Evolutionary conservation across 257 asterid species (phyloP).

Genomic region (Euphrasia confusa): DNA sequence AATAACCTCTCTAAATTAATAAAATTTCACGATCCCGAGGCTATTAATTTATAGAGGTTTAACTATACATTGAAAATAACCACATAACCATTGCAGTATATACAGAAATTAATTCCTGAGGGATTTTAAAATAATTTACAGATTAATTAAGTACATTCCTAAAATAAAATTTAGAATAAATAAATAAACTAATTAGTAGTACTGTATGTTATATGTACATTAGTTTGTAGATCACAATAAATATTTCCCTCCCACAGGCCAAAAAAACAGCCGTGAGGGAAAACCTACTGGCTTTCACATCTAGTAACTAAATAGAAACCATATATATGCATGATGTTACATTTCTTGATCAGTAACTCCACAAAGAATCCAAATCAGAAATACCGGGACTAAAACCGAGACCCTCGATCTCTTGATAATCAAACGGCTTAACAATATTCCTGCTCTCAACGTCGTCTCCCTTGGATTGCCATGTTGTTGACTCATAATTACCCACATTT

Average conservation of each 20-base stretch:
- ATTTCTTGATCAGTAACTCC: conserved; percentile 29
- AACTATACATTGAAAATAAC: too few relatives aligned
- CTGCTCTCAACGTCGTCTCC: conserved; percentile 20
- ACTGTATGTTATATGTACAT: neutral
- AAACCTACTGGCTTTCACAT: neutral
- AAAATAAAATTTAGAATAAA: too few relatives aligned
- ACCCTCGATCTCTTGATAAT: conserved; percentile 40
- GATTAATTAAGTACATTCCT: too few relatives aligned
- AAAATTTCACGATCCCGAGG: too few relatives aligned
- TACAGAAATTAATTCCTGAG: too few relatives aligned
- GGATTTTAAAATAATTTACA: too few relatives aligned
- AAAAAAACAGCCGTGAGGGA: conserved; percentile 23
- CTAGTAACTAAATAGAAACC: neutral
- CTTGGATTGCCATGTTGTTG: neutral
- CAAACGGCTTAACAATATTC: conserved; percentile 27
- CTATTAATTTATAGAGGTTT: too few relatives aligned
- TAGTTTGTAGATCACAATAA: neutral
- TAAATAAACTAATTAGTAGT: neutral
- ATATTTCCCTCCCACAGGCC: conserved; percentile 18
- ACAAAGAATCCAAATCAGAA: conserved; percentile 38
- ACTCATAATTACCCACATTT: conserved; percentile 16
- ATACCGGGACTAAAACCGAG: conserved; percentile 37
- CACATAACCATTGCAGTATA: too few relatives aligned
- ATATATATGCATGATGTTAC: neutral
- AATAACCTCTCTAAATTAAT: too few relatives aligned